A percentile compares a stretch with the other conserved stretches of the same genome.
Conservation (phyloP, 306 rosid species). For the Cercis canadensis region DNA sequence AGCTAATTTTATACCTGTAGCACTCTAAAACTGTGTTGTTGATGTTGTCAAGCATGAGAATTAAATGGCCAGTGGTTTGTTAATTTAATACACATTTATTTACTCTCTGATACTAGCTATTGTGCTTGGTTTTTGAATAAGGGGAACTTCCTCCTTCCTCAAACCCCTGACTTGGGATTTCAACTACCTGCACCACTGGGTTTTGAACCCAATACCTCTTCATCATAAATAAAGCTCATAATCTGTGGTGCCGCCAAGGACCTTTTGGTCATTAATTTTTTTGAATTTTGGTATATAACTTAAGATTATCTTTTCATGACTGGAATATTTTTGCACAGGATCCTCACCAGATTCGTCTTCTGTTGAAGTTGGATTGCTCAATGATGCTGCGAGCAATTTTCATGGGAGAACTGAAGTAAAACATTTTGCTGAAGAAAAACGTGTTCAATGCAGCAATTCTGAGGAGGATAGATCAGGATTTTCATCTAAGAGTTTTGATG, state of each 20-base stretch:
- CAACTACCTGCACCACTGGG: background rate
- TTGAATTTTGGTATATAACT: background rate
- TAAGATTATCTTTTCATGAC: conserved; percentile 24
- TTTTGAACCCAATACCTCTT: background rate
- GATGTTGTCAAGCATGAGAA: conserved; percentile 20
- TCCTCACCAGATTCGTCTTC: conserved; percentile 53
- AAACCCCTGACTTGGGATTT: conserved; percentile 21
- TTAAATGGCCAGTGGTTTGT: background rate
- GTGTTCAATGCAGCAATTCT: conserved; percentile 51
- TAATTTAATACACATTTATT: background rate
- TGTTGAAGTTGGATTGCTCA: conserved; percentile 47
- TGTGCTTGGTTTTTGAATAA: too few relatives aligned
- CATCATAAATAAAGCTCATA: background rate
- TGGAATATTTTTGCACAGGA: conserved; percentile 41
- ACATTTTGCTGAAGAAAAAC: conserved; percentile 37
- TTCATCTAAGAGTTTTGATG: conserved; percentile 49
- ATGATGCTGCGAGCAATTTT: conserved; percentile 38
- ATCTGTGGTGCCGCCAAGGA: background rate
- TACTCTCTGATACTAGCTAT: background rate
- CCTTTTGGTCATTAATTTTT: background rate
- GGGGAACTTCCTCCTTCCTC: background rate
- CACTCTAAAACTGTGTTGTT: conserved; percentile 6
- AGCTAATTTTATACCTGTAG: conserved; percentile 7
- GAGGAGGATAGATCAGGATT: conserved; percentile 43
- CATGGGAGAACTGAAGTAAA: conserved; percentile 40